A percentile compares a stretch with the other conserved stretches of the same genome.
Evolutionary conservation across 2,329 filamentous ascomycete species (phyloP).

Genomic region (Aulographum hederae): DNA sequence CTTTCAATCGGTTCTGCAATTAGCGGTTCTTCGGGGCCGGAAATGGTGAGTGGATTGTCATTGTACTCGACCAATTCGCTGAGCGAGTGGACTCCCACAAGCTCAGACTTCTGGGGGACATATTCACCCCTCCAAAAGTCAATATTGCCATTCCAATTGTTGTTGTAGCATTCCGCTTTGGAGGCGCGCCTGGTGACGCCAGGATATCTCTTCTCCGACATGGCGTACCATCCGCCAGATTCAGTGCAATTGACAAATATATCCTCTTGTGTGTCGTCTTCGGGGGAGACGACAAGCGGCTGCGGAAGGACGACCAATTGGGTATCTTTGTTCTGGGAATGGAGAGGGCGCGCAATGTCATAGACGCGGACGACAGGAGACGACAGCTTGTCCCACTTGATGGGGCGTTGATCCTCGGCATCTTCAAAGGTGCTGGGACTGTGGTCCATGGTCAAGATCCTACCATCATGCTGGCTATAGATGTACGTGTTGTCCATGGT

Average conservation of each 20-base stretch:
- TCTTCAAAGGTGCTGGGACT: slow-evolving; percentile 22
- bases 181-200: slow-evolving; percentile 56
- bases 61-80: slow-evolving; percentile 2
- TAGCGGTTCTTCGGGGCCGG: background rate
- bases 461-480: slow-evolving; percentile 70
- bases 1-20: background rate
- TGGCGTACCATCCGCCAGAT: slow-evolving; percentile 79
- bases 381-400: slow-evolving; percentile 39
- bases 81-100: slow-evolving; percentile 21
- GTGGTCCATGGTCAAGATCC: slow-evolving; percentile 63
- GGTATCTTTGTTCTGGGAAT: slow-evolving; percentile 46
- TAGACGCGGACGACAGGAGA: slow-evolving; percentile 77
- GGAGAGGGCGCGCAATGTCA: slow-evolving; percentile 61
- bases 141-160: background rate
- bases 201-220: slow-evolving; percentile 76
- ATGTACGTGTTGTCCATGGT: slow-evolving; percentile 82
- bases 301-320: slow-evolving; percentile 76
- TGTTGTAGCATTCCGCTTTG: slow-evolving; percentile 35
- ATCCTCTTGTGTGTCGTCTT: slow-evolving; percentile 20
- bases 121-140: slow-evolving; percentile 19
- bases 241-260: slow-evolving; percentile 78
- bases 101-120: slow-evolving; percentile 12
- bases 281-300: slow-evolving; percentile 42
- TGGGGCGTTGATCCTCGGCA: slow-evolving; percentile 6
- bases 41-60: background rate